Percentiles rank a stretch among this genome's conserved stretches.
phyloP scores from a whole-genome alignment of 2,329 filamentous ascomycete species.

The Exserohilum turcica region DNA sequence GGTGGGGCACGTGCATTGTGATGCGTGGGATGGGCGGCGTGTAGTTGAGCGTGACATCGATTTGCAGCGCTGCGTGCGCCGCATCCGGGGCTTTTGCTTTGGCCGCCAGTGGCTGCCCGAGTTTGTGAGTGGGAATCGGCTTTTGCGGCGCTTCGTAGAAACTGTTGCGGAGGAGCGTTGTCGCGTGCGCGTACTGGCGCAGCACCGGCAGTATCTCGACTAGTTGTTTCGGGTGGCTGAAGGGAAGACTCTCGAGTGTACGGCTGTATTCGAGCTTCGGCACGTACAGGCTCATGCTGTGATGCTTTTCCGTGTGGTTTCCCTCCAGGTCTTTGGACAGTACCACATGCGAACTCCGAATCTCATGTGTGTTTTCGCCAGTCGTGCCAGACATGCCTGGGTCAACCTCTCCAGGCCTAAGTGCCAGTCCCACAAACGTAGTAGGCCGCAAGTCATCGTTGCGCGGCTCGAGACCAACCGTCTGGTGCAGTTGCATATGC shows the following conservation, averaged over 20 bases:
- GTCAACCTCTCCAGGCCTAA: slow-evolving; percentile 54
- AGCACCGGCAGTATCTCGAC: slow-evolving; percentile 72
- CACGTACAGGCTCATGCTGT: slow-evolving; percentile 68
- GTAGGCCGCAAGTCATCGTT: slow-evolving; percentile 58
- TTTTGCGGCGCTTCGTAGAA: slow-evolving; percentile 53
- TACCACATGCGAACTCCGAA: slow-evolving; percentile 55
- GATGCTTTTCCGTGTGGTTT: slow-evolving; percentile 36
- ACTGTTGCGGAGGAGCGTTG: slow-evolving; percentile 65
- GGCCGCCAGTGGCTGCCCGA: slow-evolving; percentile 15
- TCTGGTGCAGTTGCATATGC: slow-evolving; percentile 66
- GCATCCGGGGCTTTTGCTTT: not conserved
- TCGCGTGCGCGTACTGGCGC: slow-evolving; percentile 75
- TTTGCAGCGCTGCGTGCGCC: slow-evolving; percentile 16
- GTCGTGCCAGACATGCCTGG: slow-evolving; percentile 57
- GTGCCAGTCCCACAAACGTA: slow-evolving; percentile 57
- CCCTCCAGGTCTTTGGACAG: slow-evolving; percentile 36
- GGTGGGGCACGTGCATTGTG: slow-evolving; percentile 38
- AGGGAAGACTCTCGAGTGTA: slow-evolving; percentile 69
- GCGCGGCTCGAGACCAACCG: slow-evolving; percentile 61
- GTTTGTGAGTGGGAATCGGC: slow-evolving; percentile 22
- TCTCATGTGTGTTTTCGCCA: slow-evolving; percentile 53
- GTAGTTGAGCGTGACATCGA: slow-evolving; percentile 42
- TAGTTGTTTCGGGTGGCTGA: slow-evolving; percentile 78
- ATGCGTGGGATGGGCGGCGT: slow-evolving; percentile 41
- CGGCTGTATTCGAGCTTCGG: slow-evolving; percentile 75